Percentiles rank a stretch among this genome's conserved stretches.
phyloP scores from a whole-genome alignment of 2,329 filamentous ascomycete genomes.

The Fusarium chuoi region DNA sequence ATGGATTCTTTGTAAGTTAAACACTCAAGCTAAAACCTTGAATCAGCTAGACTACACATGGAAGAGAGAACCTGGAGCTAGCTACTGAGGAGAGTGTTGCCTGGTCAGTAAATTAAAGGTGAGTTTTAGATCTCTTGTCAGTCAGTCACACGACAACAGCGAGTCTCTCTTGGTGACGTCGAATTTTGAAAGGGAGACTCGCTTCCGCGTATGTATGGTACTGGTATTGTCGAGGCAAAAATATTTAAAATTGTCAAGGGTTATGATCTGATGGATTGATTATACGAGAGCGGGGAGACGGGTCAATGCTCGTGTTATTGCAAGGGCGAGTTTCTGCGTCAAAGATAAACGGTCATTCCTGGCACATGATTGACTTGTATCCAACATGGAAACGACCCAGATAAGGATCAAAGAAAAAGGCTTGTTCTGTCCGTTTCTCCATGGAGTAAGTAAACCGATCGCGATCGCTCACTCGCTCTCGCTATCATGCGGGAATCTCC shows the following conservation, averaged over 20 bases:
- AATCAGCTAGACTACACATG: background rate
- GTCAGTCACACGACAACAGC: slow-evolving; percentile 21
- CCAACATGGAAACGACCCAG: background rate
- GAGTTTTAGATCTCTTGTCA: background rate
- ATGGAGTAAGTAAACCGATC: slow-evolving; percentile 1
- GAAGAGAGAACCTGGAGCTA: background rate
- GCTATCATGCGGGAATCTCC: background rate
- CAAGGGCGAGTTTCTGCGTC: slow-evolving; percentile 10
- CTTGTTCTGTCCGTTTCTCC: background rate
- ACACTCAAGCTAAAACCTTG: slow-evolving; percentile 6
- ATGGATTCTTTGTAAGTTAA: background rate
- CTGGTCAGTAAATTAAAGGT: slow-evolving; percentile 11
- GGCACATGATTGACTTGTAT: slow-evolving; percentile 5
- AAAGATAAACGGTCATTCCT: slow-evolving; percentile 23
- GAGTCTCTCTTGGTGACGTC: slow-evolving; percentile 17
- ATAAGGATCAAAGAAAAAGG: background rate
- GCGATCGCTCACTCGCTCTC: background rate
- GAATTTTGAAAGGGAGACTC: slow-evolving; percentile 13
- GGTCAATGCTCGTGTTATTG: slow-evolving; percentile 12
- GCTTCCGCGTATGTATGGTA: background rate
- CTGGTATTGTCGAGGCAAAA: background rate
- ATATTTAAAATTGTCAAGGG: slow-evolving; percentile 33
- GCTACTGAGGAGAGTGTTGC: slow-evolving; percentile 1
- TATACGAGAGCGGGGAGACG: slow-evolving; percentile 18
- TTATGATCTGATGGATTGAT: slow-evolving; percentile 31